phyloP scores from a whole-genome alignment of 179 eudicot species.

The Dionaea muscipula region DNA sequence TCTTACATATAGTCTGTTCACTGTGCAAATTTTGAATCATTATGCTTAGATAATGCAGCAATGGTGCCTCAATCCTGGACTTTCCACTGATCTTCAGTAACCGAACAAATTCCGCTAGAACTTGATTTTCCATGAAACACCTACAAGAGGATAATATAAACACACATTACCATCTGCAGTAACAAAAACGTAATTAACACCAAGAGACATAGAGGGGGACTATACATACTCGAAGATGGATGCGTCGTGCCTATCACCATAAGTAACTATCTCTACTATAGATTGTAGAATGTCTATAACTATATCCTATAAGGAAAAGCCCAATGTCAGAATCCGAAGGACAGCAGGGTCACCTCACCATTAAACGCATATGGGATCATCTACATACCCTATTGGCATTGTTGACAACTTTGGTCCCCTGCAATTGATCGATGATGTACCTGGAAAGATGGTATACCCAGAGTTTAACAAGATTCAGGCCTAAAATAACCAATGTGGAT shows the following conservation, averaged over 20 bases:
- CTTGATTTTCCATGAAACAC: slow-evolving; percentile 41
- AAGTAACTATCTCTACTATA: slow-evolving; percentile 36
- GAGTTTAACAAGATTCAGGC: slow-evolving; percentile 10
- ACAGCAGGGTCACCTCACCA: too few species aligned
- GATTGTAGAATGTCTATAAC: slow-evolving; percentile 39
- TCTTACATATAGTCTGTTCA: slow-evolving; percentile 47
- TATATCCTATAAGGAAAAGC: slow-evolving; percentile 18
- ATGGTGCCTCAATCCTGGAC: slow-evolving; percentile 31
- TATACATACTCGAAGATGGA: slow-evolving; percentile 39
- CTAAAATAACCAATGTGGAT: background rate
- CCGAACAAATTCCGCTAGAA: slow-evolving; percentile 39
- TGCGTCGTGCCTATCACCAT: slow-evolving; percentile 39
- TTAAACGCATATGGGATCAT: too few species aligned
- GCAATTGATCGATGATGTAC: slow-evolving; percentile 24
- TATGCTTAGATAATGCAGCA: slow-evolving; percentile 51
- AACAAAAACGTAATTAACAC: slow-evolving; percentile 1
- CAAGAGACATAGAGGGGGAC: background rate
- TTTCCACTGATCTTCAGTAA: slow-evolving; percentile 31
- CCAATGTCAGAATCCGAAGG: background rate
- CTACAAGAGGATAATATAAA: slow-evolving; percentile 11
- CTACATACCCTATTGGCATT: slow-evolving; percentile 27
- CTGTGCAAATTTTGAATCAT: slow-evolving; percentile 44
- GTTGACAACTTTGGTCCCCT: slow-evolving; percentile 27
- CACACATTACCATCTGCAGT: background rate
- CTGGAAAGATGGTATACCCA: slow-evolving; percentile 26